Evolutionary conservation across 176 grass and related monocot species (phyloP), one percentile per base, ranked within the genome.

Genomic region (Hyparrhenia diplandra): DNA sequence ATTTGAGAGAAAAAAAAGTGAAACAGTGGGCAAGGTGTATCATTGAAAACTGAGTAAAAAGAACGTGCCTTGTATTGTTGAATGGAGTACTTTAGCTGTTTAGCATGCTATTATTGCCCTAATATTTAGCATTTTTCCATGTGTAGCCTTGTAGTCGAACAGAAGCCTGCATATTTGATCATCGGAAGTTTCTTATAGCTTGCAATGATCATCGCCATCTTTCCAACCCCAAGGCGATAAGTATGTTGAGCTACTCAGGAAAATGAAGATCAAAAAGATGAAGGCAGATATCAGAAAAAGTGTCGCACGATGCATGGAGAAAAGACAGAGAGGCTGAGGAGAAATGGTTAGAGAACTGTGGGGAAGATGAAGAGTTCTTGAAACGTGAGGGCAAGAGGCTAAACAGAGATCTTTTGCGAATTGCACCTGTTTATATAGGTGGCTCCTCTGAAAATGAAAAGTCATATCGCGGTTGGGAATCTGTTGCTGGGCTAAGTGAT

Each of bases 331-430:
- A 98, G 28, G 88, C 88, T 77, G 96, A 98, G 84, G 96, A 98
- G 79, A 98, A 95, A 86, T 98, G 92, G 92, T 89, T 98, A 23
- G 96, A 98, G 74, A 98, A 98, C 75, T 98, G 95, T 17, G 96
- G 96, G 36, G 96, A 98, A 84, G 92, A 98, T 73, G 96, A 98
- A 73, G 96, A 98, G 78, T 98, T 98, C 83, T 87, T 98, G 75
- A 98, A 95, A 87, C 84, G 92, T 31, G 96, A 98, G 86, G 91
- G 88, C 31, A 98, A 87, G 76, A 87, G 96, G 66, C 86, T 98
- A 78, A 94, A 93, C 76, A 86, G 96, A 82, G 96, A 98, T 72
- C 86, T 98, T 54, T 86, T 91, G 79, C 88, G 96, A 82, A 95
- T 95, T 34, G 92, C 92, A 85, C 92, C 96, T 88, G 87, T 87